phyloP scores from a whole-genome alignment of 495 filamentous ascomycete genomes.

The Acidiella bohemica region DNA sequence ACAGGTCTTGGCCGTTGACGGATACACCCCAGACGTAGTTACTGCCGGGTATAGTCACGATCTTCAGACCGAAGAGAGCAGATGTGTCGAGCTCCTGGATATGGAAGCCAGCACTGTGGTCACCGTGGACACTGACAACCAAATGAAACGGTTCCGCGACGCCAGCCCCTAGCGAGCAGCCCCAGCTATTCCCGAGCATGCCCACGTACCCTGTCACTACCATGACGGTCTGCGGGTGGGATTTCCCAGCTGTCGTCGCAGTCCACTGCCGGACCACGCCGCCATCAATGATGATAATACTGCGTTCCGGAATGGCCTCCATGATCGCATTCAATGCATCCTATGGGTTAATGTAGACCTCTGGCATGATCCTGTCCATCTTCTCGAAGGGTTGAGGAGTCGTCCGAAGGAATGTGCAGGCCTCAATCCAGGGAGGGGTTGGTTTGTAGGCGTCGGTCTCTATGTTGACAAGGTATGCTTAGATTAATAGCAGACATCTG shows the following conservation, averaged over 20 bases:
- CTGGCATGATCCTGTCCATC: slow-evolving; percentile 19
- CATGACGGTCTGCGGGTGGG: slow-evolving; percentile 12
- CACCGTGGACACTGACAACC: slow-evolving; percentile 22
- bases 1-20: slow-evolving; percentile 17
- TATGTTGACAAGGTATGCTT: background rate
- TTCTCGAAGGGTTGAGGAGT: background rate
- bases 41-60: slow-evolving; percentile 19
- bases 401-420: slow-evolving; percentile 5
- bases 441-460: slow-evolving; percentile 1
- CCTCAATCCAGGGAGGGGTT: slow-evolving; percentile 17
- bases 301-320: slow-evolving; percentile 11
- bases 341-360: no score
- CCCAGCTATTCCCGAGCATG: slow-evolving; percentile 22
- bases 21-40: slow-evolving; percentile 23
- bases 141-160: slow-evolving; percentile 12
- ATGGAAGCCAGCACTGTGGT: slow-evolving; percentile 22
- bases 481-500: slow-evolving; percentile 16
- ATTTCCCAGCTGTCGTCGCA: slow-evolving; percentile 6
- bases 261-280: slow-evolving; percentile 21
- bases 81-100: slow-evolving; percentile 22
- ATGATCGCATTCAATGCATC: slow-evolving; percentile 18
- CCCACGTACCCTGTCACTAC: slow-evolving; percentile 20
- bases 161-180: slow-evolving; percentile 19
- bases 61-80: slow-evolving; percentile 14
- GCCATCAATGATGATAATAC: slow-evolving; percentile 21